Conservation (phyloP, 306 rosid genomes). For the Dryas drummondii region DNA sequence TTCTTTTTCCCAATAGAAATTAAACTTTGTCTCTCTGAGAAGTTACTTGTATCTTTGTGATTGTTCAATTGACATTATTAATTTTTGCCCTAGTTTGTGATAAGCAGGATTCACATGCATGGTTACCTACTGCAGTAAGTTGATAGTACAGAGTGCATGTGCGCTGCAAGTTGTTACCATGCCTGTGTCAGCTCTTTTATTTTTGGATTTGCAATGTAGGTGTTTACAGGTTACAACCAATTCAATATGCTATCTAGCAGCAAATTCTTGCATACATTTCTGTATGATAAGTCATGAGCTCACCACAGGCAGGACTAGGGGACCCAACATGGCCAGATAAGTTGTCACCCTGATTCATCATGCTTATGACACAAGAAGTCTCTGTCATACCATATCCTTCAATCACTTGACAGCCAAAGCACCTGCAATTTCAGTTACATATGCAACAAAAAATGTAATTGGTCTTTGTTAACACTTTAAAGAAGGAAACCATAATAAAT, state of each 20-base stretch:
- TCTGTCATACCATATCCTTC: conserved; percentile 98
- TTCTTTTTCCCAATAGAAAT: too few relatives aligned
- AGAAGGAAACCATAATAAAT: not conserved
- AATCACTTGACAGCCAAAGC: conserved; percentile 72
- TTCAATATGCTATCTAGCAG: not conserved
- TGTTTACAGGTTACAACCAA: too few relatives aligned
- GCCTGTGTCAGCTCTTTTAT: too few relatives aligned
- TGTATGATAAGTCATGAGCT: conserved; percentile 28
- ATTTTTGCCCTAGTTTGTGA: too few relatives aligned
- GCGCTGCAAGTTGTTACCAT: too few relatives aligned
- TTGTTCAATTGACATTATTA: too few relatives aligned
- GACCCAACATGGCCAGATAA: conserved; percentile 83
- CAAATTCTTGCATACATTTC: not conserved
- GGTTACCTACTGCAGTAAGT: too few relatives aligned
- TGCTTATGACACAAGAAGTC: conserved; percentile 67
- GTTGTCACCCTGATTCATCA: conserved; percentile 60
- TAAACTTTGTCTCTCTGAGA: too few relatives aligned
- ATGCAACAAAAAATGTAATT: not conserved
- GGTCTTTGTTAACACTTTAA: not conserved
- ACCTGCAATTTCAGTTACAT: conserved; percentile 42
- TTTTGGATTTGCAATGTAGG: too few relatives aligned
- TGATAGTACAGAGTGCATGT: too few relatives aligned
- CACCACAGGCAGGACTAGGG: conserved; percentile 83
- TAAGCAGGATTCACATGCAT: too few relatives aligned
- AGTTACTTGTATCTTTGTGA: too few relatives aligned